Percentiles rank a stretch among this genome's conserved stretches.
Evolutionary conservation across 2,329 filamentous ascomycete species (phyloP).

Genomic region (Ustilaginoidea virens): DNA sequence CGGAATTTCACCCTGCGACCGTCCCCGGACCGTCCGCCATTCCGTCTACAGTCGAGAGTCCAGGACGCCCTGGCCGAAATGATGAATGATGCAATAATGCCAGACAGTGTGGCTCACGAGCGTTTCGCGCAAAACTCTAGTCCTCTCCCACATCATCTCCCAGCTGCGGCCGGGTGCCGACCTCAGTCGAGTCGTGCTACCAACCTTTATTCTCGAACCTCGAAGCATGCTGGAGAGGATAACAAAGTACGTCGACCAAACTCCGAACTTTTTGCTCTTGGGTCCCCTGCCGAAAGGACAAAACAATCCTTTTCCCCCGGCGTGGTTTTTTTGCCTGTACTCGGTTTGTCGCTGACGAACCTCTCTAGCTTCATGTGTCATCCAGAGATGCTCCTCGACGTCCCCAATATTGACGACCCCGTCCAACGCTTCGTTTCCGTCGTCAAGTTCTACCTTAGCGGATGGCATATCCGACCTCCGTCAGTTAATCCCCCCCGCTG

Average conservation of each 20-base stretch:
- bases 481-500: conserved; percentile 29
- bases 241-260: conserved; percentile 66
- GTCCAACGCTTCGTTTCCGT: conserved; percentile 82
- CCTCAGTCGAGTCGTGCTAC: conserved; percentile 81
- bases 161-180: conserved; percentile 92
- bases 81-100: background rate
- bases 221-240: conserved; percentile 97
- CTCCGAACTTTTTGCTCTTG: too few species aligned
- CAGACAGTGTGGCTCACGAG: background rate
- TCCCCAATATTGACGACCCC: conserved; percentile 78
- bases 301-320: too few species aligned
- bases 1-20: too few species aligned
- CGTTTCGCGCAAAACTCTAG: conserved; percentile 26
- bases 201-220: conserved; percentile 95
- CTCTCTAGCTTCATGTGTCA: conserved; percentile 91
- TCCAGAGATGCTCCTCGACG: conserved; percentile 83
- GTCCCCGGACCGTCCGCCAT: too few species aligned
- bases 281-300: too few species aligned
- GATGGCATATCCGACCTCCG: conserved; percentile 98
- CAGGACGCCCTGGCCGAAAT: too few species aligned
- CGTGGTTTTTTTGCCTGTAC: too few species aligned
- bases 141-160: conserved; percentile 92
- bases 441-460: conserved; percentile 94
- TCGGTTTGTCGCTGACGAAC: background rate
- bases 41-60: background rate